phyloP scores from a whole-genome alignment of 2,329 filamentous ascomycete genomes.

The Pseudopithomyces maydicus region DNA sequence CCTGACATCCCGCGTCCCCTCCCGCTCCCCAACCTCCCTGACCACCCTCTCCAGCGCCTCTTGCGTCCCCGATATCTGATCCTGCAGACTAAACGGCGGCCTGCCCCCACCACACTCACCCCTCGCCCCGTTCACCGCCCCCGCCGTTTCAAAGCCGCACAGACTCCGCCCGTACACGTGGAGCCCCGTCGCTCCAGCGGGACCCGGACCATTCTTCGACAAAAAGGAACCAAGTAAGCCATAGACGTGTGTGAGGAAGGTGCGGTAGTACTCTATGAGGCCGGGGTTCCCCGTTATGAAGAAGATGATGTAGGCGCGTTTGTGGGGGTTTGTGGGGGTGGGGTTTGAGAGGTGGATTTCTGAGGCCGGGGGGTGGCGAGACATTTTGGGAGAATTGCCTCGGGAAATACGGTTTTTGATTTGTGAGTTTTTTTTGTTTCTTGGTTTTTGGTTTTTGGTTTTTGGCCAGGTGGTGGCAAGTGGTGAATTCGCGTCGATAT shows the following conservation, averaged over 20 bases:
- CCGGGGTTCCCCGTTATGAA: slow-evolving; percentile 80
- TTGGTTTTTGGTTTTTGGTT: too few relatives aligned
- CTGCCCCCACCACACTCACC: not conserved
- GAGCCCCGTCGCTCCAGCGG: slow-evolving; percentile 23
- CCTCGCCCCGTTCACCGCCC: not conserved
- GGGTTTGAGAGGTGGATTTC: slow-evolving; percentile 31
- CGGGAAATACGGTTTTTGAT: too few relatives aligned
- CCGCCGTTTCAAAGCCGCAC: slow-evolving; percentile 46
- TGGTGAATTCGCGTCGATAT: too few relatives aligned
- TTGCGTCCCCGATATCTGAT: slow-evolving; percentile 58
- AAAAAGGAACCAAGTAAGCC: slow-evolving; percentile 48
- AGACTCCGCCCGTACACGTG: slow-evolving; percentile 49
- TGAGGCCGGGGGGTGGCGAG: slow-evolving; percentile 8
- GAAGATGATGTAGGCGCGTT: slow-evolving; percentile 62
- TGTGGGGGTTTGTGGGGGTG: slow-evolving; percentile 20
- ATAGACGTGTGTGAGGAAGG: slow-evolving; percentile 67
- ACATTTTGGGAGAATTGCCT: not conserved
- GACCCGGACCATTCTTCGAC: slow-evolving; percentile 20
- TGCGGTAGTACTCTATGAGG: slow-evolving; percentile 72
- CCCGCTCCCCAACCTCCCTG: slow-evolving; percentile 21
- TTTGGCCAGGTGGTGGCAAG: too few relatives aligned
- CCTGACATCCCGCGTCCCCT: slow-evolving; percentile 33
- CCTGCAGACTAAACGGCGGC: slow-evolving; percentile 50
- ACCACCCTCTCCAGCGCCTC: slow-evolving; percentile 49
- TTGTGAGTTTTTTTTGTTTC: too few relatives aligned